These are phyloP conservation scores for Phytophthora gonapodyides DNA, from an alignment of 352 stramenopile genomes.

Conservation along the genomic window DNA sequence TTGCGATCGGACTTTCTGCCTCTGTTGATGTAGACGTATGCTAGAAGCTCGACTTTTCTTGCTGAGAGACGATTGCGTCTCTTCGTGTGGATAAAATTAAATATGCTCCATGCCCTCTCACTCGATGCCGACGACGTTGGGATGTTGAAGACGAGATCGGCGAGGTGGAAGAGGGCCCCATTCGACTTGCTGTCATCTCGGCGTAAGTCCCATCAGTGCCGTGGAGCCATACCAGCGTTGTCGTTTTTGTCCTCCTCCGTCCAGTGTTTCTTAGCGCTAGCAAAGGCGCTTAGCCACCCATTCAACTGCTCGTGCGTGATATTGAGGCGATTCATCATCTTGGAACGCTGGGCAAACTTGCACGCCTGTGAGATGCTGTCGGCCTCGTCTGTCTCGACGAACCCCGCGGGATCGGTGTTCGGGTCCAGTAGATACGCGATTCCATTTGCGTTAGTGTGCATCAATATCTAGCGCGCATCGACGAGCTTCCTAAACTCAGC, in stretches of 20 bases:
- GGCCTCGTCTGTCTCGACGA: too few species aligned
- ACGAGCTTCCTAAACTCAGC: too few species aligned
- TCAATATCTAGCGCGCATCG: too few species aligned
- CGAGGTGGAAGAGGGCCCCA: not conserved
- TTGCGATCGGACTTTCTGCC: not conserved
- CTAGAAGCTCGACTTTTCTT: not conserved
- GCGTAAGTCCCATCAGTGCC: not conserved
- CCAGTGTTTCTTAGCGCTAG: not conserved
- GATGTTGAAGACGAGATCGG: slow-evolving; percentile 4
- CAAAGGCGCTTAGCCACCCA: not conserved
- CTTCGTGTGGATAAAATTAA: slow-evolving; percentile 6
- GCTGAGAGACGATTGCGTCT: not conserved
- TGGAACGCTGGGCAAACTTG: too few species aligned
- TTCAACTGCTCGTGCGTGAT: not conserved
- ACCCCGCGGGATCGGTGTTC: too few species aligned
- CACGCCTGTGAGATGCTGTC: too few species aligned
- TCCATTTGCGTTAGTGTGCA: too few species aligned
- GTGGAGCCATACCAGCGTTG: not conserved
- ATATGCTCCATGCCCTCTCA: slow-evolving; percentile 6
- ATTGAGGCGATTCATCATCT: too few species aligned
- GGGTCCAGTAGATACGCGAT: too few species aligned
- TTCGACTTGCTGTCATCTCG: not conserved
- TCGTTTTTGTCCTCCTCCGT: not conserved
- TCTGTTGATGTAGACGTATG: slow-evolving; percentile 10
- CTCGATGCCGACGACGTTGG: slow-evolving; percentile 12